These are phyloP conservation scores for Juncus effusus DNA, from an alignment of 176 grass and related monocot genomes.

Conservation along the genomic window DNA sequence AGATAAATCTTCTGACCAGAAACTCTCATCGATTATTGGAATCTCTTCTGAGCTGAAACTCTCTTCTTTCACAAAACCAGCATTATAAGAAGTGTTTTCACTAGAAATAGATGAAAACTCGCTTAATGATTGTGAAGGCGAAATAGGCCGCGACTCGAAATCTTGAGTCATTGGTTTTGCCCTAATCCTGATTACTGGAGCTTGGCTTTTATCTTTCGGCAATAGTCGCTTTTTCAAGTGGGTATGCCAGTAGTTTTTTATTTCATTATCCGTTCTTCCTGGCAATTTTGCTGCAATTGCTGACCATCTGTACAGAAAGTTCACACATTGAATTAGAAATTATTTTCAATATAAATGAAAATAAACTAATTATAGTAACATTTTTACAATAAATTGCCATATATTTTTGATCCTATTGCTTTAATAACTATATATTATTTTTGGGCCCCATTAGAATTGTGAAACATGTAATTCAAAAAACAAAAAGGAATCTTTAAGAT, in stretches of 20 bases:
- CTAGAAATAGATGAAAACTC: slow-evolving; percentile 36
- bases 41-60: slow-evolving; percentile 80
- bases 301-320: slow-evolving; percentile 51
- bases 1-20: slow-evolving; percentile 79
- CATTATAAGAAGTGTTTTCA: slow-evolving; percentile 35
- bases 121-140: slow-evolving; percentile 34
- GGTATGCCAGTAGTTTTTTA: slow-evolving; percentile 96
- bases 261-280: slow-evolving; percentile 85
- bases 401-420: too few relatives aligned
- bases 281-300: slow-evolving; percentile 70
- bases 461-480: too few relatives aligned
- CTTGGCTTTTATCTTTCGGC: slow-evolving; percentile 12
- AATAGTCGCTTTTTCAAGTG: slow-evolving; percentile 76
- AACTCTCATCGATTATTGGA: slow-evolving; percentile 65
- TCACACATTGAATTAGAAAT: too few relatives aligned
- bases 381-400: too few relatives aligned
- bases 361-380: too few relatives aligned
- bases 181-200: slow-evolving; percentile 6
- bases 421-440: too few relatives aligned
- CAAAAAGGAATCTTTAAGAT: too few relatives aligned
- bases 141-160: slow-evolving; percentile 23
- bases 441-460: too few relatives aligned
- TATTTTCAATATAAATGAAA: too few relatives aligned
- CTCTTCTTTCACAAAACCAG: slow-evolving; percentile 44
- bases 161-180: slow-evolving; percentile 29